Conservation (phyloP, 78 protist genomes). For the Anaeramoeba ignava region DNA sequence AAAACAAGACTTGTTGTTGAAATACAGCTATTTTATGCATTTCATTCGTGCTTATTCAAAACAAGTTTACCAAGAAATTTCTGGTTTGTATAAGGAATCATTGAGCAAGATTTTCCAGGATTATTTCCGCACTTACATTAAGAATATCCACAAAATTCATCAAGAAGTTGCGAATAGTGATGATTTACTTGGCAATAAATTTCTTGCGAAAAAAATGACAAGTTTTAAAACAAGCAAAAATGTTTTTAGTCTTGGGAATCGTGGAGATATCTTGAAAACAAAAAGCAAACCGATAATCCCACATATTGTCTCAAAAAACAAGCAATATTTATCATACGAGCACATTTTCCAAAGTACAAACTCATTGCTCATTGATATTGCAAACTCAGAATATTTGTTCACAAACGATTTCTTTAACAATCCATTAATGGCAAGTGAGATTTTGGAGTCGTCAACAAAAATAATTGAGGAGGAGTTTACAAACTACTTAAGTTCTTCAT, state of each 20-base stretch:
- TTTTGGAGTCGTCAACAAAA: neutral
- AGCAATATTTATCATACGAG: neutral
- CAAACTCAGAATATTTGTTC: neutral
- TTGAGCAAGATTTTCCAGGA: neutral
- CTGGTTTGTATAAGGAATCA: neutral
- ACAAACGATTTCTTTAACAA: neutral
- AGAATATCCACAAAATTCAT: neutral
- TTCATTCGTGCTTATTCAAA: neutral
- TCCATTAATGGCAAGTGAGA: neutral
- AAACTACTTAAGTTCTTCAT: neutral
- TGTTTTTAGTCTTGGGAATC: neutral
- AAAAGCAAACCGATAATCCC: neutral
- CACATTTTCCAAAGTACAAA: neutral
- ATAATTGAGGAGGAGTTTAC: neutral
- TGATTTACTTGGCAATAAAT: neutral
- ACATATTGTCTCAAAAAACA: neutral
- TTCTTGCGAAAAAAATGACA: neutral
- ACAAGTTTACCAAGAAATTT: neutral
- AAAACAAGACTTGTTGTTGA: neutral
- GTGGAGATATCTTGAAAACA: neutral
- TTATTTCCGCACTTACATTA: neutral
- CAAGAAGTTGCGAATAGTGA: neutral
- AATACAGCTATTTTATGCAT: neutral
- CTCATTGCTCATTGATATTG: neutral
- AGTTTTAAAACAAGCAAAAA: neutral